phyloP scores from a whole-genome alignment of 2,329 filamentous ascomycete species.

The Phialemoniopsis sp. region DNA sequence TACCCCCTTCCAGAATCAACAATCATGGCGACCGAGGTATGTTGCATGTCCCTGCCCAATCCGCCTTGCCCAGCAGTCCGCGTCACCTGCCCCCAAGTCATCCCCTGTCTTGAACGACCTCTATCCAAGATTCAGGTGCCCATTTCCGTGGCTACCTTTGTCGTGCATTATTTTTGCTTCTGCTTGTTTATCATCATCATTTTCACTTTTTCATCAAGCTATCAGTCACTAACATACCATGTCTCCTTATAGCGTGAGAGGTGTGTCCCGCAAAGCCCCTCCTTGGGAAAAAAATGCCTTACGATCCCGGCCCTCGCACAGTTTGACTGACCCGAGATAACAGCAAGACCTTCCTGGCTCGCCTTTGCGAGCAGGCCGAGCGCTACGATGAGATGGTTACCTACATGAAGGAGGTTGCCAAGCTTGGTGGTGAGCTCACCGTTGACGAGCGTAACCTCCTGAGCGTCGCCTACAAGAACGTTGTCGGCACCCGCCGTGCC shows the following conservation, averaged over 20 bases:
- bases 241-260: conserved; percentile 58
- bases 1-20: not conserved
- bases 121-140: too few relatives aligned
- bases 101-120: too few relatives aligned
- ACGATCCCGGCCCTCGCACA: conserved; percentile 5
- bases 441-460: conserved; percentile 99
- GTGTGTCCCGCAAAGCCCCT: conserved; percentile 38
- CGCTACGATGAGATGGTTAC: conserved; percentile 99
- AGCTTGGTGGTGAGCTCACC: conserved; percentile 73
- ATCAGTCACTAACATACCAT: conserved; percentile 27
- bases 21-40: conserved; percentile 4
- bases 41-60: conserved; percentile 12
- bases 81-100: not conserved
- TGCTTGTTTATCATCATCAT: too few relatives aligned
- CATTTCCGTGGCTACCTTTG: too few relatives aligned
- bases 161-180: too few relatives aligned
- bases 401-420: conserved; percentile 99
- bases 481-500: conserved; percentile 94
- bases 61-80: not conserved
- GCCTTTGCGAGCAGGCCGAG: conserved; percentile 99
- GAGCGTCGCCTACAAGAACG: conserved; percentile 99
- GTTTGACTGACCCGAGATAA: conserved; percentile 28
- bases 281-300: not conserved
- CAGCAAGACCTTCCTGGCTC: conserved; percentile 99
- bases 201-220: not conserved